These are phyloP conservation scores for Omphalotus guepiniiformis DNA, from an alignment of 768 basidiomycete species.

Conservation along the genomic window DNA sequence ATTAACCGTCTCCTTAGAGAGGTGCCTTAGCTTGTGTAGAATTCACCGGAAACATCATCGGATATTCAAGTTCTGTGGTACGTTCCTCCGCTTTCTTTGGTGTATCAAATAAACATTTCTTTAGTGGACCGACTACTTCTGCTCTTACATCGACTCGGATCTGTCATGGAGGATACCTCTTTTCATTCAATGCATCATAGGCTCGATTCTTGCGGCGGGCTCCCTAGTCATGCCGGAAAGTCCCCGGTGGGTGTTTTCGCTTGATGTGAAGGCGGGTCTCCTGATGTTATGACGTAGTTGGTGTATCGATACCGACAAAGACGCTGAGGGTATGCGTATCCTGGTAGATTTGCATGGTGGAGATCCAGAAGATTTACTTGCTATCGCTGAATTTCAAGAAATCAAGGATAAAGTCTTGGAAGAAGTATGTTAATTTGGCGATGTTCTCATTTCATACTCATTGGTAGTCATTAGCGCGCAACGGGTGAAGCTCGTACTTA, in stretches of 20 bases:
- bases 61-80: conserved; percentile 88
- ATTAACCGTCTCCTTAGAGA: conserved; percentile 48
- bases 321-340: conserved; percentile 79
- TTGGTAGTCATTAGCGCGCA: conserved; percentile 48
- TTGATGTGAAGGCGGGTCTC: background rate
- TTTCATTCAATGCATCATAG: conserved; percentile 63
- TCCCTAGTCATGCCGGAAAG: conserved; percentile 66
- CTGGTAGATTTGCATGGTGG: conserved; percentile 89
- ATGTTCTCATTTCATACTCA: background rate
- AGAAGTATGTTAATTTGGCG: conserved; percentile 44
- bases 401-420: conserved; percentile 77
- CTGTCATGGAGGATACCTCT: conserved; percentile 68
- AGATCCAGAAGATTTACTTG: conserved; percentile 58
- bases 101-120: no score
- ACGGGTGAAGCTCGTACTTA: conserved; percentile 77
- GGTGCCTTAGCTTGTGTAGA: conserved; percentile 94
- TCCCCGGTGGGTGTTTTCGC: conserved; percentile 37
- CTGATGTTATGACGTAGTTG: conserved; percentile 45
- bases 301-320: conserved; percentile 84
- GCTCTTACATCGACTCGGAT: conserved; percentile 63
- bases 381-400: conserved; percentile 82
- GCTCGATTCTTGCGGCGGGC: conserved; percentile 54
- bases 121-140: conserved; percentile 89
- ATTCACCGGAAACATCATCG: conserved; percentile 89
- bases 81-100: conserved; percentile 24